phyloP scores from a whole-genome alignment of 2,329 filamentous ascomycete genomes.

The Colletotrichum simmondsii region DNA sequence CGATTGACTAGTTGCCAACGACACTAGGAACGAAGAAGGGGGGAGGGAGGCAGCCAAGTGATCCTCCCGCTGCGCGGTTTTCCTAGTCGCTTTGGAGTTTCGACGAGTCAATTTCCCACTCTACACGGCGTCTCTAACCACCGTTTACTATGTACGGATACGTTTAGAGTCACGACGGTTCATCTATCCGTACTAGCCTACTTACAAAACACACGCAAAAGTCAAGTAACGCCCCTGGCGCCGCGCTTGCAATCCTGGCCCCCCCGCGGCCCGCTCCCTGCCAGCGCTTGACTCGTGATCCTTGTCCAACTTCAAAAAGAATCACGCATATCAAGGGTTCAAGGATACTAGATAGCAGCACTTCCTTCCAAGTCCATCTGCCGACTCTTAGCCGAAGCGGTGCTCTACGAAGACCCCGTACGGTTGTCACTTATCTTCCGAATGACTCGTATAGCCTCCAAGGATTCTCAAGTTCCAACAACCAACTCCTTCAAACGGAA shows the following conservation, averaged over 20 bases:
- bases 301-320: not conserved
- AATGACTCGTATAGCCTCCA: constrained; percentile 23
- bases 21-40: not conserved
- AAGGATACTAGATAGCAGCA: not conserved
- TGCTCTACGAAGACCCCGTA: too few species aligned
- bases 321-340: constrained; percentile 13
- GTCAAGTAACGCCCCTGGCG: not conserved
- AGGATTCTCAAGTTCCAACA: not conserved
- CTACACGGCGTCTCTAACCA: not conserved
- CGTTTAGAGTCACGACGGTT: not conserved
- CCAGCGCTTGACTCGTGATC: constrained; percentile 20
- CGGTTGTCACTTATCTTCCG: not conserved
- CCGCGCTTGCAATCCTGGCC: constrained; percentile 6
- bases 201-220: too few species aligned
- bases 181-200: not conserved
- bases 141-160: not conserved
- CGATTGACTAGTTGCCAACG: not conserved
- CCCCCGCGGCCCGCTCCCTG: constrained; percentile 24
- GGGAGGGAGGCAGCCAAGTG: constrained; percentile 8
- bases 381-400: not conserved
- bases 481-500: not conserved
- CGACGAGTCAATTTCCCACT: not conserved
- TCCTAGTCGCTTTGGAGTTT: not conserved
- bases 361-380: not conserved
- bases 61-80: constrained; percentile 13